Percentiles rank a stretch among this genome's conserved stretches.
Evolutionary conservation across 306 rosid genomes (phyloP).

Genomic region (Delonix regia): DNA sequence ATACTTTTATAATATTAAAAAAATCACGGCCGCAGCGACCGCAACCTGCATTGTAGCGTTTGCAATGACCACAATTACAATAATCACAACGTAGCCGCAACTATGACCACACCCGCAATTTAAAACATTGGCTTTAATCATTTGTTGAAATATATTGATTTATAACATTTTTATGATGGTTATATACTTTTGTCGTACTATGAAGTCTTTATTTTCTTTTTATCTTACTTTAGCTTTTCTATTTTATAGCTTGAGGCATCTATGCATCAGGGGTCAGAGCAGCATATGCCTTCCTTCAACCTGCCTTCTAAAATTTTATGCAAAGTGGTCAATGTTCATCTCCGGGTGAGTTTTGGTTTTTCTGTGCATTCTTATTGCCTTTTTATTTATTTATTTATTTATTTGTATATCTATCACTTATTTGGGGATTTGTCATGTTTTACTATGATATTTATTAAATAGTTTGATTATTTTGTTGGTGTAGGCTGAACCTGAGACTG

Average conservation of each 20-base stretch:
- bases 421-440: constrained; percentile 21
- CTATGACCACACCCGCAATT: no score
- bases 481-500: constrained; percentile 97
- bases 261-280: constrained; percentile 94
- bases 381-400: no score
- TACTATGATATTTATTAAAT: constrained; percentile 20
- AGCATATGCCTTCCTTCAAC: constrained; percentile 94
- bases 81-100: no score
- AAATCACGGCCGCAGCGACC: no score
- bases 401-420: not conserved
- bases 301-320: constrained; percentile 89
- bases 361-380: constrained; percentile 23
- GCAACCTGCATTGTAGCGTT: no score
- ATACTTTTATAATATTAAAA: no score
- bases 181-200: constrained; percentile 14
- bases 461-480: constrained; percentile 35
- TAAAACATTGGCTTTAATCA: constrained; percentile 12
- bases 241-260: constrained; percentile 87
- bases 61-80: no score
- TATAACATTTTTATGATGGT: not conserved
- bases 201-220: not conserved
- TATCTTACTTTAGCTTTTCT: constrained; percentile 28
- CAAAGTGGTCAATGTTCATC: constrained; percentile 87
- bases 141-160: constrained; percentile 19
- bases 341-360: constrained; percentile 64